phyloP scores from a whole-genome alignment of 129 eudicot genomes.

The Flaveria sonorensis region DNA sequence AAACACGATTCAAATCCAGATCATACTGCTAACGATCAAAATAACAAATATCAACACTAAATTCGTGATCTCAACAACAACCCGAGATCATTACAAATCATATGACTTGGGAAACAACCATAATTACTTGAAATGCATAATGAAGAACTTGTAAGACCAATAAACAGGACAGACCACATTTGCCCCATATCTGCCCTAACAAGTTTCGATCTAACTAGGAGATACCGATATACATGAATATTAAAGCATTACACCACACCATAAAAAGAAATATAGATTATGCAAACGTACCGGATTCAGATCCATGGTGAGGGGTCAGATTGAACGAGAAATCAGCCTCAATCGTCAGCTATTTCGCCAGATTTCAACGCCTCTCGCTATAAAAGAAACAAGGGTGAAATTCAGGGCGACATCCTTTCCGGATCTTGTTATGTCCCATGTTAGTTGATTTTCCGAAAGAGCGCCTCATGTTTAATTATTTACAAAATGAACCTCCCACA shows the following conservation, averaged over 20 bases:
- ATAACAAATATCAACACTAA: too few species aligned
- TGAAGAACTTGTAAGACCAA: slow-evolving; percentile 15
- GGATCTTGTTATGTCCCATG: slow-evolving; percentile 26
- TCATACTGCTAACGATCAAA: not conserved
- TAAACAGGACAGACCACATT: slow-evolving; percentile 13
- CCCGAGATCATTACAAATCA: not conserved
- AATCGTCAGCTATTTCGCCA: slow-evolving; percentile 15
- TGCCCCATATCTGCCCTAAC: slow-evolving; percentile 26
- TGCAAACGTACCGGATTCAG: slow-evolving; percentile 46
- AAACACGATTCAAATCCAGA: slow-evolving; percentile 6
- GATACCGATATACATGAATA: slow-evolving; percentile 10
- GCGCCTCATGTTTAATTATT: not conserved
- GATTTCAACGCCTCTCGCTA: slow-evolving; percentile 22
- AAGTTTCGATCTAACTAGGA: slow-evolving; percentile 18
- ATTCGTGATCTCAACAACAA: slow-evolving; percentile 11
- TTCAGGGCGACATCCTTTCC: not conserved
- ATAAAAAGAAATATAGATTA: not conserved
- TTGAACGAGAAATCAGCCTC: slow-evolving; percentile 20
- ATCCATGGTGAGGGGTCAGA: slow-evolving; percentile 45
- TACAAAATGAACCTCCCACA: not conserved
- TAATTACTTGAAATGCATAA: not conserved
- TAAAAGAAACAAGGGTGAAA: slow-evolving; percentile 21
- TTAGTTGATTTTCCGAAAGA: not conserved
- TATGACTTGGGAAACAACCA: not conserved
- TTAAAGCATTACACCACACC: not conserved